These are phyloP conservation scores for Dioscorea alata DNA, from an alignment of 106 monocot species.

Conservation along the genomic window DNA sequence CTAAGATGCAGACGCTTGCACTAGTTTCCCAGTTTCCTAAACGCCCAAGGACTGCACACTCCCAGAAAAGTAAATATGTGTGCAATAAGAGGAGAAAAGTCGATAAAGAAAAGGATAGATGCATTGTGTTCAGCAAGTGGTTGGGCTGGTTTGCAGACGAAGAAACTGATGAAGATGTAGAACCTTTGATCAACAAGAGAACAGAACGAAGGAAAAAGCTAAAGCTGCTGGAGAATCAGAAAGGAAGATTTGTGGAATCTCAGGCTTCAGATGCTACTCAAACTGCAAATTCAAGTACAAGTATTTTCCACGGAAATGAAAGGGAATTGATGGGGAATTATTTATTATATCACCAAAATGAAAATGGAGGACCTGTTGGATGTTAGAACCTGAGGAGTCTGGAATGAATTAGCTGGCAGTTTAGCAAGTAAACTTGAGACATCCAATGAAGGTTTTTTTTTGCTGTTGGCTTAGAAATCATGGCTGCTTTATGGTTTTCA, in stretches of 20 bases:
- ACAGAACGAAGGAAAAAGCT: constrained; percentile 39
- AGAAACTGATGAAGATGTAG: constrained; percentile 26
- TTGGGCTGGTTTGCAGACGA: constrained; percentile 34
- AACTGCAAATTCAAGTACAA: too few species aligned
- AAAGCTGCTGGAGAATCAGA: constrained; percentile 1
- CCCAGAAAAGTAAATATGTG: neutral
- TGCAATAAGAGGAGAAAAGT: neutral
- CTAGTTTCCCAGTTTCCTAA: constrained; percentile 1
- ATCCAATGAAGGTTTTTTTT: too few species aligned
- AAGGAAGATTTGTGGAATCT: too few species aligned
- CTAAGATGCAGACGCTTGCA: neutral
- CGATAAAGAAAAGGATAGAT: constrained; percentile 7
- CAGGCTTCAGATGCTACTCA: too few species aligned
- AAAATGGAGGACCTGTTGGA: too few species aligned
- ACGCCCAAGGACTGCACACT: neutral
- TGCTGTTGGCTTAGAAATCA: neutral
- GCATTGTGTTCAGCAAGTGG: constrained; percentile 17
- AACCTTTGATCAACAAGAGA: constrained; percentile 58
- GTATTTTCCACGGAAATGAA: too few species aligned
- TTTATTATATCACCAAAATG: too few species aligned
- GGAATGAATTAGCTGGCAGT: too few species aligned
- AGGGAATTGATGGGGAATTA: too few species aligned
- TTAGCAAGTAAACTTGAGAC: too few species aligned
- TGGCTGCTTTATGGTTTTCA: neutral
- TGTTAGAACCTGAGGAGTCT: too few species aligned